Evolutionary conservation across 176 grass and related monocot genomes (phyloP).

Genomic region (Stipa capillata): DNA sequence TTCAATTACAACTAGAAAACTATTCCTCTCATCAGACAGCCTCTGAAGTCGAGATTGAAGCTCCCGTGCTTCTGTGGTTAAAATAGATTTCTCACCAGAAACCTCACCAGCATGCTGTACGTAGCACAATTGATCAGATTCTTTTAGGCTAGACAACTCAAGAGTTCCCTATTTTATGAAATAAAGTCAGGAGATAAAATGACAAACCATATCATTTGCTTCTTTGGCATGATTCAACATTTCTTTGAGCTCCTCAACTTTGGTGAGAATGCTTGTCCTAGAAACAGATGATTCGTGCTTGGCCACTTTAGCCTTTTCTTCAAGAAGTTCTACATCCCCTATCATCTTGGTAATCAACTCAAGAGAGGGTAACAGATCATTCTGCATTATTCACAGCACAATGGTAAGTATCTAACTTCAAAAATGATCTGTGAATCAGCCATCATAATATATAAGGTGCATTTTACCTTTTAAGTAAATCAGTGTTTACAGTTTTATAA

Average conservation of each 20-base stretch:
- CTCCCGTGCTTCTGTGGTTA: constrained; percentile 53
- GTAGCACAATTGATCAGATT: constrained; percentile 10
- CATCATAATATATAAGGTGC: not conserved
- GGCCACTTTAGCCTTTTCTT: constrained; percentile 45
- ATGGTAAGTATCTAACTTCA: constrained; percentile 4
- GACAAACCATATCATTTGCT: constrained; percentile 55
- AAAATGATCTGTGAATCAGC: not conserved
- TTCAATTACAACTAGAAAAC: constrained; percentile 44
- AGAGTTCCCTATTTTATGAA: not conserved
- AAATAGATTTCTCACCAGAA: constrained; percentile 46
- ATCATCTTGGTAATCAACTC: constrained; percentile 47
- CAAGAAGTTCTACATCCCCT: constrained; percentile 48
- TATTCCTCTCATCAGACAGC: constrained; percentile 52
- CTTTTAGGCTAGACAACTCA: not conserved
- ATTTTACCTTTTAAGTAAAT: not conserved
- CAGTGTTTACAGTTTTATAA: not conserved
- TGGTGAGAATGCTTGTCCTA: constrained; percentile 25
- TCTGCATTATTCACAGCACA: constrained; percentile 38
- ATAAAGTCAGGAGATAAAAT: not conserved
- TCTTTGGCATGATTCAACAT: constrained; percentile 55
- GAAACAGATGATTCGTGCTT: constrained; percentile 38
- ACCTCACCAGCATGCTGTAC: constrained; percentile 56
- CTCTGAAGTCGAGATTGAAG: constrained; percentile 50
- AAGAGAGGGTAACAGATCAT: constrained; percentile 37
- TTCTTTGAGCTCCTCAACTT: constrained; percentile 48